Evolutionary conservation across 805 yeast species (phyloP).

Genomic region (Lipomyces orientalis): DNA sequence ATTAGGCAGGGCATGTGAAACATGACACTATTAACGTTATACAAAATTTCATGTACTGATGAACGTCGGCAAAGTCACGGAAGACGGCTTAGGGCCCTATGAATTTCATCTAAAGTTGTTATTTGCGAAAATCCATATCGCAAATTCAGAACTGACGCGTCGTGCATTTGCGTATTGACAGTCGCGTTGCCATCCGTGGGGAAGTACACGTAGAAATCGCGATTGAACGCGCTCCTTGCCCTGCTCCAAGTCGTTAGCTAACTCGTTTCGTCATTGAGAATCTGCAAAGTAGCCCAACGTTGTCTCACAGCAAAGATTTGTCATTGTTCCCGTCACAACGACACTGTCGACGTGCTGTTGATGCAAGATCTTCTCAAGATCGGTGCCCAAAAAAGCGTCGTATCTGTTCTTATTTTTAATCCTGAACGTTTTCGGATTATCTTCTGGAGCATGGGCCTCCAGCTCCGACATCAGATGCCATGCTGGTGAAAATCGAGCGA

Average conservation of each 20-base stretch:
- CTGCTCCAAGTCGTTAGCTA: not conserved
- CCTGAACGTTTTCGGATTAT: not conserved
- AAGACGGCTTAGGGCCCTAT: constrained; percentile 9
- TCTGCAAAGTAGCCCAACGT: constrained; percentile 14
- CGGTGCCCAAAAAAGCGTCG: constrained; percentile 32
- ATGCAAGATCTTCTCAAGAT: constrained; percentile 22
- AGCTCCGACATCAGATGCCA: constrained; percentile 33
- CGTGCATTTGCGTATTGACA: constrained; percentile 18
- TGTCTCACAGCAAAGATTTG: constrained; percentile 35
- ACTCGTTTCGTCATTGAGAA: not conserved
- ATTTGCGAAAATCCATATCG: constrained; percentile 28
- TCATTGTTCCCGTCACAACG: constrained; percentile 33
- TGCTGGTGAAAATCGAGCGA: constrained; percentile 26
- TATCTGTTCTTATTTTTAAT: constrained; percentile 28
- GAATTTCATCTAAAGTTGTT: constrained; percentile 15
- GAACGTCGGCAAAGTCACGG: not conserved
- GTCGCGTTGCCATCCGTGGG: constrained; percentile 35
- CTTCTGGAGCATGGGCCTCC: not conserved
- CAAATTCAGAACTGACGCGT: constrained; percentile 24
- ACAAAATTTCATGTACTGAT: not conserved
- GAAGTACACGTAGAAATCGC: constrained; percentile 30
- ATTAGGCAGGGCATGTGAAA: not conserved
- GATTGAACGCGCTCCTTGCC: constrained; percentile 29
- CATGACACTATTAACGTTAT: not conserved
- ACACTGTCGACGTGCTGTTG: constrained; percentile 8